These are phyloP conservation scores for Globisporangium emineosum DNA, from an alignment of 352 stramenopile species.

Conservation along the genomic window DNA sequence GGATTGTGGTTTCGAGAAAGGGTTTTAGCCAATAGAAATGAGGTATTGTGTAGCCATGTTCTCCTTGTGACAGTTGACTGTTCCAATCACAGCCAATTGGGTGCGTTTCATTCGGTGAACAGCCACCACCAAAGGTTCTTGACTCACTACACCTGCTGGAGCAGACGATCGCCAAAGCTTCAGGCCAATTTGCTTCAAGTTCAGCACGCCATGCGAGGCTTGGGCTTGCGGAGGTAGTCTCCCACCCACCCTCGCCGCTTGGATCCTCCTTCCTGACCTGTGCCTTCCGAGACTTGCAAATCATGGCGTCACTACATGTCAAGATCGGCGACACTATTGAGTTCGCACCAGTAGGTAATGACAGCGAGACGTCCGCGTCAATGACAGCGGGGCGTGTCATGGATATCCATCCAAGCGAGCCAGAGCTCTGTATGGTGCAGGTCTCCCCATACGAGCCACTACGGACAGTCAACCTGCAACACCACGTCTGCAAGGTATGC, in stretches of 20 bases:
- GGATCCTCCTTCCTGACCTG: neutral
- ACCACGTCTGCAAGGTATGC: slow-evolving; percentile 34
- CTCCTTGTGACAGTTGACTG: neutral
- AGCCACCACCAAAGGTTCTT: neutral
- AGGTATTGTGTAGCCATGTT: neutral
- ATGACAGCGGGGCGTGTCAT: slow-evolving; percentile 30
- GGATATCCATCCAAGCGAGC: slow-evolving; percentile 21
- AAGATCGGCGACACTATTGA: slow-evolving; percentile 51
- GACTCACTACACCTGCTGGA: neutral
- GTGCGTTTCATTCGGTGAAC: neutral
- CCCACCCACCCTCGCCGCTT: neutral
- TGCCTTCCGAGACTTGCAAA: neutral
- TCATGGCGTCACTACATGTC: slow-evolving; percentile 12
- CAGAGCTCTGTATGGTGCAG: slow-evolving; percentile 33
- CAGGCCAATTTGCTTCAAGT: neutral
- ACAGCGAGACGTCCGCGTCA: neutral
- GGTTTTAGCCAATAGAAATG: neutral
- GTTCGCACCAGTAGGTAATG: slow-evolving; percentile 19
- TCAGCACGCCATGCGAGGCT: neutral
- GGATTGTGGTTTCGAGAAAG: too few relatives aligned
- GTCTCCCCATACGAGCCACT: slow-evolving; percentile 43
- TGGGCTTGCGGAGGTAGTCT: neutral
- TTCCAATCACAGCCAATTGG: neutral
- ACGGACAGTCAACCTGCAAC: slow-evolving; percentile 27
- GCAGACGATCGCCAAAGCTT: neutral